Evolutionary conservation across 371 early-diverging fungal genomes (phyloP), one percentile per base, ranked within the genome.

Genomic region (Mucor saturninus): DNA sequence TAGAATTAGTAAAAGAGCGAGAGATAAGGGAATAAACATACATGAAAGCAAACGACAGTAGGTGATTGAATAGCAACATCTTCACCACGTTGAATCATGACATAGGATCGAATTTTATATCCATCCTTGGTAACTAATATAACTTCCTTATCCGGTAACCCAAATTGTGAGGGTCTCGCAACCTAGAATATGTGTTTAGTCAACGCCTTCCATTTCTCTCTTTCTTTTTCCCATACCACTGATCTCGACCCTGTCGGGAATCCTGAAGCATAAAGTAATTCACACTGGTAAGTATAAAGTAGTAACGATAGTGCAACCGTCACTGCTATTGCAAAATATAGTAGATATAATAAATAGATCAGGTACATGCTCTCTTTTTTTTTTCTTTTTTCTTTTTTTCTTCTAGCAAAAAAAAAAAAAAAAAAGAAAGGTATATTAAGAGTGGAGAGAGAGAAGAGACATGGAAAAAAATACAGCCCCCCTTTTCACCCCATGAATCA

Each of bases 1-100:
- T 32, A 55, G 42, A 29, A 14, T 42, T 10, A 14, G 13, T 42
- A 9, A 42, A 42, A 42, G 4, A n/a, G 14, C n/a, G 7, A 10
- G 4, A 42, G 51, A 4, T 51, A 21, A 9, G 8, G 14, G 5
- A 7, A 53, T n/a, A 14, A 38, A 46, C 79, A 79, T 80, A 85
- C 94, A 73, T 95, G 97, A 67, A 90, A 90, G 64, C 90, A 95
- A 4, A 95, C 71, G 21, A 97, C 61, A 0, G 96, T 93, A 31
- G 91, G 87, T 31, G 89, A 85, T 11, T 72, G 65, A 54, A 75
- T 83, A 3, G 86, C 83, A 38, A 79, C 76, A 8, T 80, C 83
- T 37, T 80, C 77, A 30, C 74, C 73, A 4, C 72, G 70, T 43
- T 85, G 81, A 60, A 84, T 81, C 77, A 95, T 92, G 42, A 92